These are phyloP conservation scores for Bjerkandera adusta DNA, from an alignment of 1,284 basidiomycete species.

Conservation along the genomic window DNA sequence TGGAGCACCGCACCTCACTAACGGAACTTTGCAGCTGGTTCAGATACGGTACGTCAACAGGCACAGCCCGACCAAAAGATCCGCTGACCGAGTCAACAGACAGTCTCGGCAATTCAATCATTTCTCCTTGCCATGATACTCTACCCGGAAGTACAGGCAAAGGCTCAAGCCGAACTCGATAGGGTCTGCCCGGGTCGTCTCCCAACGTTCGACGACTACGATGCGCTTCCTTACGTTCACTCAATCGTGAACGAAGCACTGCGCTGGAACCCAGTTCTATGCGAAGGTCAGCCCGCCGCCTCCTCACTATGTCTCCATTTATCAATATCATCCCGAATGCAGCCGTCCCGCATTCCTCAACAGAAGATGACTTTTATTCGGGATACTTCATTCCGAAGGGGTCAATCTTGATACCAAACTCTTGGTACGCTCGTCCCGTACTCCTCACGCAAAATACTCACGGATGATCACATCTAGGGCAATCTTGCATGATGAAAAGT, in stretches of 20 bases:
- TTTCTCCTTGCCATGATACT: conserved; percentile 22
- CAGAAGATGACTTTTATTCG: conserved; percentile 11
- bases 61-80: background rate
- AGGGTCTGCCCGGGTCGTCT: conserved; percentile 1
- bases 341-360: conserved; percentile 12
- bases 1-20: too few relatives aligned
- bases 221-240: conserved; percentile 3
- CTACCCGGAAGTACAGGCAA: conserved; percentile 16
- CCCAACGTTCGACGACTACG: conserved; percentile 2
- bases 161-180: conserved; percentile 3
- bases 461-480: conserved; percentile 3
- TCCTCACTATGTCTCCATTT: background rate
- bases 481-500: conserved; percentile 6
- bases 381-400: conserved; percentile 8
- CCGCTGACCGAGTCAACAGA: background rate
- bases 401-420: background rate
- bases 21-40: background rate
- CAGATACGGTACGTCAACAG: conserved; percentile 1
- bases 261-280: conserved; percentile 2
- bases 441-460: background rate
- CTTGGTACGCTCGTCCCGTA: conserved; percentile 2
- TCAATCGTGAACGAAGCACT: conserved; percentile 4
- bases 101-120: background rate
- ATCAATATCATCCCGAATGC: background rate
- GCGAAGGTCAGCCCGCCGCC: background rate